phyloP scores from a whole-genome alignment of 1,139 yeast species.

The Saccharomyces pastorianus region DNA sequence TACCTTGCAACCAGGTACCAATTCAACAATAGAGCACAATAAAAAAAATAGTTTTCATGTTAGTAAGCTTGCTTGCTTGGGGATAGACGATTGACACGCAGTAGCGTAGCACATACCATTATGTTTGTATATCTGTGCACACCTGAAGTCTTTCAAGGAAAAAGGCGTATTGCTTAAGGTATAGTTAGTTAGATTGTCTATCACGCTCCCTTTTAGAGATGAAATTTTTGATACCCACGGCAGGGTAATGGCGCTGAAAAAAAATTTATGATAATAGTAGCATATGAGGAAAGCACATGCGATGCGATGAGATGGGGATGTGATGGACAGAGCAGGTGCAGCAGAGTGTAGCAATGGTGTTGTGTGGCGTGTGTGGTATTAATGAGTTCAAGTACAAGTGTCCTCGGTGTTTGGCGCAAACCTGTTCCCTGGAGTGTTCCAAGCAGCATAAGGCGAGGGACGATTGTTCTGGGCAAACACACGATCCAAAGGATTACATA shows the following conservation, averaged over 20 bases:
- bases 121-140: background rate
- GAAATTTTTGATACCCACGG: background rate
- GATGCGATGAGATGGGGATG: background rate
- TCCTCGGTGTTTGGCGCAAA: conserved; percentile 62
- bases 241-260: background rate
- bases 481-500: conserved; percentile 53
- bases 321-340: background rate
- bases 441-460: conserved; percentile 56
- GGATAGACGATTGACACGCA: background rate
- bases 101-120: background rate
- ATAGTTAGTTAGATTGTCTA: background rate
- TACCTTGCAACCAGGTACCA: background rate
- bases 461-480: conserved; percentile 57
- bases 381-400: conserved; percentile 59
- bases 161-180: background rate
- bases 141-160: too few species aligned
- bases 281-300: background rate
- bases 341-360: background rate
- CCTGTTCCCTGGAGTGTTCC: conserved; percentile 70
- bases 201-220: background rate
- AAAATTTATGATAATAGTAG: background rate
- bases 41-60: background rate
- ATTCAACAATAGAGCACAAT: background rate
- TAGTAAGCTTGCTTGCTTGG: background rate
- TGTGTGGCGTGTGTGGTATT: conserved; percentile 46